phyloP scores from a whole-genome alignment of 352 stramenopile species.

The Phytopythium kandeliae region DNA sequence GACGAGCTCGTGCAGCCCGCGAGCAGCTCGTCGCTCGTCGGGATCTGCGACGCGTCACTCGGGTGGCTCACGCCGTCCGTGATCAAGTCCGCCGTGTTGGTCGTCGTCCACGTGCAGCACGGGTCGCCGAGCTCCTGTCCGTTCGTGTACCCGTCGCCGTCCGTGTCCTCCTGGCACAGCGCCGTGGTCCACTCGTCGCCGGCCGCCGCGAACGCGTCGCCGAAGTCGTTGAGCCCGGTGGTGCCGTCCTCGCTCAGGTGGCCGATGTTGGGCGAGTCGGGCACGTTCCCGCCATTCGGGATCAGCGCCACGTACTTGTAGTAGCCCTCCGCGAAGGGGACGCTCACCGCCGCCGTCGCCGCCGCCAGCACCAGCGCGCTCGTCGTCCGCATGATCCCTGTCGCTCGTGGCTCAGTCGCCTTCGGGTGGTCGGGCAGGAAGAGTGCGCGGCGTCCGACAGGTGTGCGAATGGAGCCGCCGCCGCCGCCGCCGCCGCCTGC shows the following conservation, averaged over 20 bases:
- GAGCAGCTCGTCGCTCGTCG: conserved; percentile 39
- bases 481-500: no score
- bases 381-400: background rate
- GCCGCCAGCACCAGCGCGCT: conserved; percentile 1
- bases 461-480: background rate
- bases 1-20: conserved; percentile 27
- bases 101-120: conserved; percentile 69
- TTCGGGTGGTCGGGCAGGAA: background rate
- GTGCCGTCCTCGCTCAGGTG: conserved; percentile 40
- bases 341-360: conserved; percentile 5
- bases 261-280: conserved; percentile 35
- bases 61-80: conserved; percentile 57
- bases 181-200: conserved; percentile 36
- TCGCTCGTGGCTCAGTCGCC: background rate
- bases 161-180: conserved; percentile 64
- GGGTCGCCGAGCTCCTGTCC: conserved; percentile 81
- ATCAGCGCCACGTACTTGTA: conserved; percentile 38
- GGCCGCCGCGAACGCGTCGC: conserved; percentile 44
- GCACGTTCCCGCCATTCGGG: conserved; percentile 54
- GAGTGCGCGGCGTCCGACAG: background rate
- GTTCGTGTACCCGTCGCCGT: conserved; percentile 82
- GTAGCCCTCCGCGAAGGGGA: conserved; percentile 18
- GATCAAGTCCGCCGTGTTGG: conserved; percentile 37
- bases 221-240: conserved; percentile 58
- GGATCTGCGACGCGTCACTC: conserved; percentile 45